Conservation (phyloP, 1,284 basidiomycete species). For the Leccinum laetum region DNA sequence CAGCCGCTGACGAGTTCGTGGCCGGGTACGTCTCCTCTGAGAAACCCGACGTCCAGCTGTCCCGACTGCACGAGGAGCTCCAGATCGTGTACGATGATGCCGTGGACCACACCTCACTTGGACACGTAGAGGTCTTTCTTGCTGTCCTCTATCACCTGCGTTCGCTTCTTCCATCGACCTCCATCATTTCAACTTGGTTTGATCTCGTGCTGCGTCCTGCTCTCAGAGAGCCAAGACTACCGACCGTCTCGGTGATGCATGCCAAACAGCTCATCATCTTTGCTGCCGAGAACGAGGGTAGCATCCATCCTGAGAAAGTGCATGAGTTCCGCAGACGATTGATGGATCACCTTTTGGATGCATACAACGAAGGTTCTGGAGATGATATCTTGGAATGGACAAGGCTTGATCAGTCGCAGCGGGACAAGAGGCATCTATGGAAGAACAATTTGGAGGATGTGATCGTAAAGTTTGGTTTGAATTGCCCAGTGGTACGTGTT, state of each 20-base stretch:
- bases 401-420: conserved; percentile 57
- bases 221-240: conserved; percentile 68
- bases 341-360: conserved; percentile 72
- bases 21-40: conserved; percentile 45
- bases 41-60: conserved; percentile 43
- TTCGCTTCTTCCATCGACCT: conserved; percentile 58
- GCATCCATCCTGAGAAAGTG: conserved; percentile 49
- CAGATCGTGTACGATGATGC: conserved; percentile 60
- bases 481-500: conserved; percentile 58
- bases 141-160: conserved; percentile 61
- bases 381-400: conserved; percentile 75
- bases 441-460: conserved; percentile 76
- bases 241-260: conserved; percentile 52
- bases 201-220: conserved; percentile 75
- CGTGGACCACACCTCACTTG: conserved; percentile 59
- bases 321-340: conserved; percentile 64
- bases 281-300: conserved; percentile 53
- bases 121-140: conserved; percentile 66
- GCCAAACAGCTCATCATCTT: conserved; percentile 73
- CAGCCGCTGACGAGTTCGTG: conserved; percentile 54
- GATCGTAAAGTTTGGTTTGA: conserved; percentile 60
- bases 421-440: conserved; percentile 62
- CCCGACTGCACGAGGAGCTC: conserved; percentile 64
- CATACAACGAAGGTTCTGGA: conserved; percentile 69
- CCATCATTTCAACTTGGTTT: conserved; percentile 76